Percentiles rank a stretch among this genome's conserved stretches.
phyloP scores from a whole-genome alignment of 139 green algal genomes.

The Medakamo hakoo region DNA sequence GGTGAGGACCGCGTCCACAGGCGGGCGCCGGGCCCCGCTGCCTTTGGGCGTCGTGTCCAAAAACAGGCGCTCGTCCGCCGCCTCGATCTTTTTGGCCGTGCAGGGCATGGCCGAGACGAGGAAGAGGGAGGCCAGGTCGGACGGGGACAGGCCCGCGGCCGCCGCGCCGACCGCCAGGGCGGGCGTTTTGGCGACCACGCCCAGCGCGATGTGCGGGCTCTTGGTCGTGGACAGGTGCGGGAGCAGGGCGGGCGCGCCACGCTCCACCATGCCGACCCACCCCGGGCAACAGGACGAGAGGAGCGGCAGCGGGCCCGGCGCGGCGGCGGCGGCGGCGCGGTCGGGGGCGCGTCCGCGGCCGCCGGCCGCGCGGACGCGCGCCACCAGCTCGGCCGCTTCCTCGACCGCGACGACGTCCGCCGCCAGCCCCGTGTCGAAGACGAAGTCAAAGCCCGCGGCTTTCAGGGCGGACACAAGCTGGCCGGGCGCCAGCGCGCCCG shows the following conservation, averaged over 20 bases:
- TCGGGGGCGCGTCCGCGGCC: no score
- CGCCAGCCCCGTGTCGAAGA: conserved; percentile 31
- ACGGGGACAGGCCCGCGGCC: background rate
- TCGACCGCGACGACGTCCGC: conserved; percentile 65
- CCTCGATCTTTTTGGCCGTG: background rate
- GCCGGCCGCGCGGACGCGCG: conserved; percentile 12
- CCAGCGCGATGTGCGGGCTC: conserved; percentile 30
- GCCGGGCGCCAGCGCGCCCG: conserved; percentile 18
- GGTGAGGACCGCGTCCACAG: conserved; percentile 50
- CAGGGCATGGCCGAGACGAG: background rate
- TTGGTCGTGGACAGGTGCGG: conserved; percentile 50
- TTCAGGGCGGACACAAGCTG: conserved; percentile 39
- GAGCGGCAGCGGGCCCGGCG: conserved; percentile 54
- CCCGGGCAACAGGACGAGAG: conserved; percentile 56
- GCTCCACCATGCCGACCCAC: conserved; percentile 36
- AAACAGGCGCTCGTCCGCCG: background rate
- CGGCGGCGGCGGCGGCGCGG: no score
- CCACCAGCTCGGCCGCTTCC: conserved; percentile 46
- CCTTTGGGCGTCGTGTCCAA: no score
- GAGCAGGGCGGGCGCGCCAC: conserved; percentile 45
- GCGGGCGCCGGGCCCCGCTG: no score
- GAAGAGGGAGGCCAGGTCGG: background rate
- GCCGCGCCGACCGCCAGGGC: background rate
- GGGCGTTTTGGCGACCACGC: background rate
- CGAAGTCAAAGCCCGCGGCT: conserved; percentile 46